Evolutionary conservation across 2,329 filamentous ascomycete species (phyloP), one percentile per base, ranked within the genome.

Genomic region (Pezicula neosporulosa): DNA sequence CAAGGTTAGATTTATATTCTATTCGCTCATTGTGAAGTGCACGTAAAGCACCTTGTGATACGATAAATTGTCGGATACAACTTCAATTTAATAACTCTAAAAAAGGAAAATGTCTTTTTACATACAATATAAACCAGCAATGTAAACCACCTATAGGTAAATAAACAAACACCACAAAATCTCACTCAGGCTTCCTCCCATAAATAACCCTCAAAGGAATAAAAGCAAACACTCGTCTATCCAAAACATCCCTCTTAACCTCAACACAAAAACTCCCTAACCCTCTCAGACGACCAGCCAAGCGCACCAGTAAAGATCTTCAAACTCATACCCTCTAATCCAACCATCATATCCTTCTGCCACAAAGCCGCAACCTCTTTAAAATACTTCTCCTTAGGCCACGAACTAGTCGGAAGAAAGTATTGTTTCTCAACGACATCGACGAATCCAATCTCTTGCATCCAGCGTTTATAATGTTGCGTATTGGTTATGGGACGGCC

Each of bases 201-300:
- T 24, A 24, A 24, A 24, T 24, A 24, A 45, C 55, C 48, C 38
- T 55, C 55, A 55, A 47, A 10, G 45, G 46, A 16, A 51, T 33
- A 51, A 51, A 57, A 30, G 49, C 44, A 48, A 53, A 50, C 3
- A 57, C 49, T 12, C 36, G 41, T 1, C 27, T 45, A 49, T 55
- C 42, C 27, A 33, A 51, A 12, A 57, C n/a, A 44, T 57, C 55
- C 16, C 50, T 53, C 38, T 43, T 51, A 7, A 55, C 55, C 19
- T 51, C 35, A 2, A 47, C 30, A 6, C 55, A 21, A 16, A 57
- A 57, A 57, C 42, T 67, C 30, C 60, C 67, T 30, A 55, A 68
- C 48, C 12, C 64, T 49, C 54, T 71, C 28, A 57, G 60, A 30
- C 52, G 15, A 6, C 38, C 39, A 52, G 15, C 41, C 46, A 38